Percentiles rank a stretch among this genome's conserved stretches.
Evolutionary conservation across 495 filamentous ascomycete genomes (phyloP).

Genomic region (Hypoxylon cercidicola): DNA sequence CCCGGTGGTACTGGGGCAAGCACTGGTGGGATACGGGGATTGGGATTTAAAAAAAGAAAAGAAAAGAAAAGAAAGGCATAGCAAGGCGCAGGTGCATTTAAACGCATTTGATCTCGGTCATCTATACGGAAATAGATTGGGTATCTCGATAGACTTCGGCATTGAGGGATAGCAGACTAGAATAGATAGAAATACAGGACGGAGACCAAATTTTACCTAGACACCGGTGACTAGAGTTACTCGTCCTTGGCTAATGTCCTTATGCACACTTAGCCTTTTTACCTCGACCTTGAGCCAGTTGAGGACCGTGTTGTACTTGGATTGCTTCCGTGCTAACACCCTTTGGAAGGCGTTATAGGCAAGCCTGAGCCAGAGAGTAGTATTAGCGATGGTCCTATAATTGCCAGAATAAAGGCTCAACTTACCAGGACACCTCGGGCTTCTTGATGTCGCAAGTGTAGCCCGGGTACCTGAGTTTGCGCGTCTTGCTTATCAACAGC

Average conservation of each 20-base stretch:
- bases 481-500: constrained; percentile 68
- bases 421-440: constrained; percentile 74
- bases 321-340: constrained; percentile 75
- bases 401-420: constrained; percentile 10
- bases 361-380: constrained; percentile 55
- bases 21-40: constrained; percentile 75
- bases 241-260: constrained; percentile 40
- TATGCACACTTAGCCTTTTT: constrained; percentile 39
- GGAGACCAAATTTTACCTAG: background rate
- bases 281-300: constrained; percentile 68
- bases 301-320: constrained; percentile 67
- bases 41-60: constrained; percentile 44
- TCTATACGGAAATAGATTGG: constrained; percentile 15
- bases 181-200: background rate
- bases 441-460: constrained; percentile 70
- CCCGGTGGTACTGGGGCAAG: constrained; percentile 60
- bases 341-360: constrained; percentile 71
- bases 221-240: constrained; percentile 23
- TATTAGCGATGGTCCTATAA: constrained; percentile 15
- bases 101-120: background rate
- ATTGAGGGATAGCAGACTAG: background rate
- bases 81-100: constrained; percentile 4
- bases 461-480: constrained; percentile 57
- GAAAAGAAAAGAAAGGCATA: background rate
- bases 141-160: constrained; percentile 9